These are phyloP conservation scores for Ceratocystis cacaofunesta DNA, from an alignment of 2,329 filamentous ascomycete genomes.

Conservation along the genomic window DNA sequence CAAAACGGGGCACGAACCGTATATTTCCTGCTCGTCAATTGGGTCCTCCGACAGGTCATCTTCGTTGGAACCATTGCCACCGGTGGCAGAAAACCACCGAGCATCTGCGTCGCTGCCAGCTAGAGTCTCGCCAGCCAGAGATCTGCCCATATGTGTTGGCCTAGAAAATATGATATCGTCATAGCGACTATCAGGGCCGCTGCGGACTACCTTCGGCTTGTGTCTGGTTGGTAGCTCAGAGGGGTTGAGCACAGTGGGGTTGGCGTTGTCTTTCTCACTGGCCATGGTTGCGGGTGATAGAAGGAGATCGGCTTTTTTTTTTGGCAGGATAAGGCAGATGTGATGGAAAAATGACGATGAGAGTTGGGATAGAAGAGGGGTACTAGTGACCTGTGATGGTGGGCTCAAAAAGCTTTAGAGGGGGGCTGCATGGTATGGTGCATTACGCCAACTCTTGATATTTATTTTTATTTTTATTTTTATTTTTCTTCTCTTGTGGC, in stretches of 20 bases:
- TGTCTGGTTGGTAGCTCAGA: constrained; percentile 75
- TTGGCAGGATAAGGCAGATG: background rate
- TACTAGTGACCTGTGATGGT: background rate
- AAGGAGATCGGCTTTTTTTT: background rate
- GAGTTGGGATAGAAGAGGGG: background rate
- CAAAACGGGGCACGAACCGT: constrained; percentile 42
- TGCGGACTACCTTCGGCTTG: constrained; percentile 30
- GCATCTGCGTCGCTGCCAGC: constrained; percentile 1
- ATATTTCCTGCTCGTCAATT: constrained; percentile 91
- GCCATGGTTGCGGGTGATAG: constrained; percentile 1
- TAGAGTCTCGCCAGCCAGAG: constrained; percentile 19
- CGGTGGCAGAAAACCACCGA: constrained; percentile 20
- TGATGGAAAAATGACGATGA: background rate
- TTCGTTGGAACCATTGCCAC: constrained; percentile 43
- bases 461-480: background rate
- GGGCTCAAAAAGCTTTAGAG: background rate
- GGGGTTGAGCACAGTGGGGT: constrained; percentile 79
- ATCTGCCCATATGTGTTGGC: constrained; percentile 30
- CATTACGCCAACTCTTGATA: background rate
- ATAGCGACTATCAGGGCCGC: constrained; percentile 34
- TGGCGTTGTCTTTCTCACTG: constrained; percentile 54
- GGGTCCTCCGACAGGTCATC: constrained; percentile 44
- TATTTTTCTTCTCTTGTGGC: no score
- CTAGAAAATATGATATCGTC: constrained; percentile 33
- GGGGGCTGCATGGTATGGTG: background rate